A percentile compares a stretch with the other conserved stretches of the same genome.
These are phyloP conservation scores for Aspergillus sojae DNA, from an alignment of 2,329 filamentous ascomycete species.

Conservation along the genomic window DNA sequence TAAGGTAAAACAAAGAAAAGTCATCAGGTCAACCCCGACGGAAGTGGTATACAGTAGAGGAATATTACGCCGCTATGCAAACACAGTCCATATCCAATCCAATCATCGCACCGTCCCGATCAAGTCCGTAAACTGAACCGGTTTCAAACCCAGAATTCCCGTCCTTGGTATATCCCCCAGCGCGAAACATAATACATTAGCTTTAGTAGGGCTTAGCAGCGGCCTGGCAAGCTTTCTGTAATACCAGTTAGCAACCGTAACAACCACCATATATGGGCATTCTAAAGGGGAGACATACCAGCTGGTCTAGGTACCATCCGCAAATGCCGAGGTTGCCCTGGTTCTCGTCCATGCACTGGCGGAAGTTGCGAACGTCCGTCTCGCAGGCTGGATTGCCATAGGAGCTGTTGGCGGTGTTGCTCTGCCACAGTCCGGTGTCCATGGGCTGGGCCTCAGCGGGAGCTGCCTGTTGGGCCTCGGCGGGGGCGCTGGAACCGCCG, in stretches of 20 bases:
- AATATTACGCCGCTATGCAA: slow-evolving; percentile 27
- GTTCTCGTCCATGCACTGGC: slow-evolving; percentile 95
- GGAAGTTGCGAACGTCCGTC: slow-evolving; percentile 80
- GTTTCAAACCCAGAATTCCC: neutral
- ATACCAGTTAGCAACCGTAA: slow-evolving; percentile 29
- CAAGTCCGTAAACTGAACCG: neutral
- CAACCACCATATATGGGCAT: neutral
- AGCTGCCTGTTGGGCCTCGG: slow-evolving; percentile 52
- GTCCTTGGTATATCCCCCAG: neutral
- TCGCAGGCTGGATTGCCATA: slow-evolving; percentile 68
- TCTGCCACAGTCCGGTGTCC: slow-evolving; percentile 50
- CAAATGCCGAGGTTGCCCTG: slow-evolving; percentile 93
- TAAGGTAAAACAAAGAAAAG: slow-evolving; percentile 5
- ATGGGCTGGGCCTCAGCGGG: slow-evolving; percentile 58
- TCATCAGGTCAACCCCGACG: slow-evolving; percentile 1
- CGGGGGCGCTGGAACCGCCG: slow-evolving; percentile 63
- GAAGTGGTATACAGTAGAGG: slow-evolving; percentile 20
- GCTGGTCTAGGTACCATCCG: slow-evolving; percentile 96
- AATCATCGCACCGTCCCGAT: neutral
- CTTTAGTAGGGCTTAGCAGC: slow-evolving; percentile 72
- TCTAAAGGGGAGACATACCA: slow-evolving; percentile 50
- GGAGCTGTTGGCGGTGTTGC: slow-evolving; percentile 52
- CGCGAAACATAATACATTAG: slow-evolving; percentile 11
- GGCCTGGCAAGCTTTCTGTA: slow-evolving; percentile 76
- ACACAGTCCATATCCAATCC: slow-evolving; percentile 13